Evolutionary conservation across 2,329 filamentous ascomycete species (phyloP).

Genomic region (Ampelomyces quisqualis): DNA sequence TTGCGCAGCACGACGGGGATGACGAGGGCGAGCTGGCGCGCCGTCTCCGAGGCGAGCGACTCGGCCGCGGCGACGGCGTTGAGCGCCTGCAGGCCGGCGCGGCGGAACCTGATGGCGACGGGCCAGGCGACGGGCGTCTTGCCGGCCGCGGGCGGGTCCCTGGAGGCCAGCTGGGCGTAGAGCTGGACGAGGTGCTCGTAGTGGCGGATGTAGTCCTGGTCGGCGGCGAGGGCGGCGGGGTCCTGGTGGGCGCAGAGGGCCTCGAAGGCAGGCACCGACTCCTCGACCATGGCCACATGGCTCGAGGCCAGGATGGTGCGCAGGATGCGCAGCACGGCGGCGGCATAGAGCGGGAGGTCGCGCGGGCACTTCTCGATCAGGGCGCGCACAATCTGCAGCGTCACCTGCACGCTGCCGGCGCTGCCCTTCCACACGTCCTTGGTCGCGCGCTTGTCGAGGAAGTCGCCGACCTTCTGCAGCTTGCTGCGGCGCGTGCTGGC

Average conservation of each 20-base stretch:
- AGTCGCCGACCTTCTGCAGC: constrained; percentile 91
- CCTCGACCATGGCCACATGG: constrained; percentile 91
- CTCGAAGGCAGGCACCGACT: constrained; percentile 81
- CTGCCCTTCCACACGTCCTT: constrained; percentile 86
- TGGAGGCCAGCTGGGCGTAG: constrained; percentile 79
- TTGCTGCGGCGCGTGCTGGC: constrained; percentile 91
- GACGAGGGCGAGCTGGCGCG: constrained; percentile 73
- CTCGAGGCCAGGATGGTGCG: constrained; percentile 78
- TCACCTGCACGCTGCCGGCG: constrained; percentile 92
- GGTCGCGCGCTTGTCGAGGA: constrained; percentile 90
- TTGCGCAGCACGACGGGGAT: constrained; percentile 87
- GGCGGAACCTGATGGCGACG: constrained; percentile 65
- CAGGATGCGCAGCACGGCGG: constrained; percentile 80
- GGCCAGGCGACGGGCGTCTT: constrained; percentile 63
- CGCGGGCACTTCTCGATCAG: constrained; percentile 91
- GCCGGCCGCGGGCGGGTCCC: constrained; percentile 49
- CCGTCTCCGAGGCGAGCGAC: constrained; percentile 71
- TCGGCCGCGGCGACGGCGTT: constrained; percentile 79
- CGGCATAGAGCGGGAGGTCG: constrained; percentile 85
- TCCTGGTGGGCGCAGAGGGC: constrained; percentile 89
- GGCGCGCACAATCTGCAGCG: constrained; percentile 85
- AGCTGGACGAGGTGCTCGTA: constrained; percentile 79
- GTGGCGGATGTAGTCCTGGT: constrained; percentile 77
- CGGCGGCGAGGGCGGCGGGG: constrained; percentile 77
- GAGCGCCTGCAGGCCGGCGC: constrained; percentile 65